Base-by-base conservation (phyloP, 257 asterid species). In the Salvia miltiorrhiza region DNA sequence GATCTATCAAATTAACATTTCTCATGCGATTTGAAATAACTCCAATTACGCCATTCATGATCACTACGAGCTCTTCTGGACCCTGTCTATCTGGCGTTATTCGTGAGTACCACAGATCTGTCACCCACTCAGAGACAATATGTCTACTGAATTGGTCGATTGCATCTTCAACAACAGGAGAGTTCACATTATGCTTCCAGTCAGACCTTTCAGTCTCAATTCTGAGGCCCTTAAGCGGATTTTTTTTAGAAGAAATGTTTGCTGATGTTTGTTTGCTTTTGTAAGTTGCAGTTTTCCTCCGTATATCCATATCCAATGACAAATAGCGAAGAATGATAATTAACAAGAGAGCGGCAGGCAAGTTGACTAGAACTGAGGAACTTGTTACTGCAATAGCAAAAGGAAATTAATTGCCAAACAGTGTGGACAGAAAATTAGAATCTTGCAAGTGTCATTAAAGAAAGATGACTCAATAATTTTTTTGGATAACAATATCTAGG, bases 51-150 rank as follows among this genome's bases (percentile, higher is more conserved):
- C 90, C 91, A 70, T 94, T 94, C 70, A 94, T 89, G 79, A 94
- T 82, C 88, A 79, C 81, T 70, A 82, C 90, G 70, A 94, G 89
- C 89, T 94, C 97, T 79, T 91, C 96, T 57, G 97, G 96, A 30
- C 76, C 95, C 83, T 91, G 96, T 80, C 80, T 81, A 77, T 94
- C 99, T 60, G 97, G 83, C 73, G 99, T 94, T 73, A 94, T 59
- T 70, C 95, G 97, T 40, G 93, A 81, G 81, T 91, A 94, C 99
- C 99, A 94, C 74, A 94, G 89, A 73, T 85, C 86, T 63, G 97
- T 87, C 71, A 94, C 96, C 97, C 97, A 94, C 84, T 94, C 99
- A 39, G 97, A 91, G 77, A 94, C 91, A 35, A 91, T 84, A 73
- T 91, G 99, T 79, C 89, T 81, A 35, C 85, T 83, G 83, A 94